Evolutionary conservation across 2,329 filamentous ascomycete species (phyloP).

Genomic region (Colletotrichum agaves): DNA sequence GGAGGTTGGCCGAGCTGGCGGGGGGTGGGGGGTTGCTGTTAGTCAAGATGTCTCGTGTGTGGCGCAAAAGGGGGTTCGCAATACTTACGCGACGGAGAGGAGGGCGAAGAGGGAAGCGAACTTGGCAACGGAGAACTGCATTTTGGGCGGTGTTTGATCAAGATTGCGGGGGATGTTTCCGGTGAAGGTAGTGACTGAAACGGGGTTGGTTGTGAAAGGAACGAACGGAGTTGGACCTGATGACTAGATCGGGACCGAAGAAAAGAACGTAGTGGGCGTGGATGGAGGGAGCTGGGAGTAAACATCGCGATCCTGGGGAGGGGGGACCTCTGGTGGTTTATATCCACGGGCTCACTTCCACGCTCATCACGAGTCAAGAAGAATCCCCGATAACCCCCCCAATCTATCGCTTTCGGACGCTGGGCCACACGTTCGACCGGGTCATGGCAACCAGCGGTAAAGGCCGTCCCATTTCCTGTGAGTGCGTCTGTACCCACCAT

Average conservation of each 20-base stretch:
- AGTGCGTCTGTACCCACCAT: neutral
- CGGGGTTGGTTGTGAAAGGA: constrained; percentile 14
- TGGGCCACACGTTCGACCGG: neutral
- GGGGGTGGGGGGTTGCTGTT: neutral
- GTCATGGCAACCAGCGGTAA: neutral
- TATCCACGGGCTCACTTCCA: constrained; percentile 25
- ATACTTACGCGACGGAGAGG: constrained; percentile 22
- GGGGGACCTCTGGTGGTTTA: constrained; percentile 28
- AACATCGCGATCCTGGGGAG: constrained; percentile 11
- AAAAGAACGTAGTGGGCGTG: constrained; percentile 36
- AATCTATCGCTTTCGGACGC: neutral
- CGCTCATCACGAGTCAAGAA: constrained; percentile 13
- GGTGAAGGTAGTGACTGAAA: constrained; percentile 29
- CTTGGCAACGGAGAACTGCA: constrained; percentile 34
- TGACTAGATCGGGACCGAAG: constrained; percentile 35
- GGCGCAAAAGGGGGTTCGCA: no score
- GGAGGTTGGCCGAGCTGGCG: constrained; percentile 41
- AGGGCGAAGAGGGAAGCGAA: constrained; percentile 28
- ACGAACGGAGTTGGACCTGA: constrained; percentile 34
- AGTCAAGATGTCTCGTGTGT: neutral
- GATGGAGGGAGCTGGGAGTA: constrained; percentile 23
- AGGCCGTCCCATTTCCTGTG: constrained; percentile 3
- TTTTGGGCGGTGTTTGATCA: constrained; percentile 22
- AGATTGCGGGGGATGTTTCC: neutral
- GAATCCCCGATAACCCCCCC: neutral